A percentile compares a stretch with the other conserved stretches of the same genome.
phyloP scores from a whole-genome alignment of 225 moss, liverwort and hornwort genomes.

The Neckera pumila region DNA sequence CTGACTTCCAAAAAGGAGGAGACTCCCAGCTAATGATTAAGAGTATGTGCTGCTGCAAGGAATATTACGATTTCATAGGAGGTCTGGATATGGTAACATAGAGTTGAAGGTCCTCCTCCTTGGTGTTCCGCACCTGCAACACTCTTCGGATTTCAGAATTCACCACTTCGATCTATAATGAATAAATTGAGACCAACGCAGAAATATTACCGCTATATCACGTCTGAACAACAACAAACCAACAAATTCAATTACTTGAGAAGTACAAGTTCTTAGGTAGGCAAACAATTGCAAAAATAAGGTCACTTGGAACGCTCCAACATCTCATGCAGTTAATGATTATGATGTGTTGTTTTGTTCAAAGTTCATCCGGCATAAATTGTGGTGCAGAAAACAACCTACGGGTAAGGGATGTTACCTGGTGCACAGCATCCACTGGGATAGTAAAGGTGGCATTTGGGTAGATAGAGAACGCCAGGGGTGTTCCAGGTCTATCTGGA shows the following conservation, averaged over 20 bases:
- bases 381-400: neutral
- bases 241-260: neutral
- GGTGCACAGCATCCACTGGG: slow-evolving; percentile 68
- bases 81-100: neutral
- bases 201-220: neutral
- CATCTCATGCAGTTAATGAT: neutral
- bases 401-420: slow-evolving; percentile 26
- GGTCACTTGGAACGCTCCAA: neutral
- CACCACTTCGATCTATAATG: neutral
- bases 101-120: slow-evolving; percentile 3
- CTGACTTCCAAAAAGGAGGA: neutral
- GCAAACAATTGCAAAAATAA: neutral
- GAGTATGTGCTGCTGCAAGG: neutral
- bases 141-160: neutral
- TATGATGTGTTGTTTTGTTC: neutral
- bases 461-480: slow-evolving; percentile 28
- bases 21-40: neutral
- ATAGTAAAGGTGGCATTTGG: slow-evolving; percentile 56
- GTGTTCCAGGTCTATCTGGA: slow-evolving; percentile 27
- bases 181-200: neutral
- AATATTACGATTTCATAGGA: slow-evolving; percentile 5
- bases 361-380: neutral
- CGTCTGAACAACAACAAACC: neutral
- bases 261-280: neutral
- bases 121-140: slow-evolving; percentile 4